phyloP scores from a whole-genome alignment of 2,329 filamentous ascomycete genomes.

The Colletotrichum sp. region DNA sequence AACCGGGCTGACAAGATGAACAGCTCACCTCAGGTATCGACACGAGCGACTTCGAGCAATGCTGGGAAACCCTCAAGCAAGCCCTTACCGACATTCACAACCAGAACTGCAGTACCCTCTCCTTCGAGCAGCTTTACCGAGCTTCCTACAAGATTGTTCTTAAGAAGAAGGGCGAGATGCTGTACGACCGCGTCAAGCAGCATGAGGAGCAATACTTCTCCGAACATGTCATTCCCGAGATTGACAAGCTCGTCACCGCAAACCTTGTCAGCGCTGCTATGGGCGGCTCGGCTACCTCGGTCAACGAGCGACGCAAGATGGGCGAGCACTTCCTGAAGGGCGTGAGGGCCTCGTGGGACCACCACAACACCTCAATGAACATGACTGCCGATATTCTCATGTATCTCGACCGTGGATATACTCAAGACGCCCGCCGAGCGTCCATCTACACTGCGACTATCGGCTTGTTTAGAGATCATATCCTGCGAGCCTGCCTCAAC shows the following conservation, averaged over 20 bases:
- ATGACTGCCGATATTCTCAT: constrained; percentile 97
- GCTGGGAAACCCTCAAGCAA: constrained; percentile 78
- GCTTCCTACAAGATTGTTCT: constrained; percentile 93
- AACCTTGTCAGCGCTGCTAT: constrained; percentile 61
- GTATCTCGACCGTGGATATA: constrained; percentile 93
- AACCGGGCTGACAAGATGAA: neutral
- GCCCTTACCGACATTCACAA: constrained; percentile 89
- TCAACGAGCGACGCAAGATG: constrained; percentile 78
- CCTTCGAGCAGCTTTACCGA: constrained; percentile 95
- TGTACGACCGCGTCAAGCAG: constrained; percentile 81
- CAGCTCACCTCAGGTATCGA: constrained; percentile 38
- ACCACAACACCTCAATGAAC: constrained; percentile 91
- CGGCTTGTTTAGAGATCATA: constrained; percentile 85
- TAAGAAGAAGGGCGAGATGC: constrained; percentile 79
- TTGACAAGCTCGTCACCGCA: constrained; percentile 73
- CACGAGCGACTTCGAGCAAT: constrained; percentile 80
- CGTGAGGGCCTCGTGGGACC: constrained; percentile 81
- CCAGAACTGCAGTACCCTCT: constrained; percentile 87
- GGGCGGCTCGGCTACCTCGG: constrained; percentile 69
- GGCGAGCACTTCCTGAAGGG: constrained; percentile 84
- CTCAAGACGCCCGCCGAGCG: constrained; percentile 70
- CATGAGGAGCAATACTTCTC: constrained; percentile 86
- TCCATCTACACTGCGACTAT: constrained; percentile 87
- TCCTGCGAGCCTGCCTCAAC: constrained; percentile 68
- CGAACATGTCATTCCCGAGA: constrained; percentile 72